Evolutionary conservation across 1,284 basidiomycete genomes (phyloP).

Genomic region (Puccinia horiana): DNA sequence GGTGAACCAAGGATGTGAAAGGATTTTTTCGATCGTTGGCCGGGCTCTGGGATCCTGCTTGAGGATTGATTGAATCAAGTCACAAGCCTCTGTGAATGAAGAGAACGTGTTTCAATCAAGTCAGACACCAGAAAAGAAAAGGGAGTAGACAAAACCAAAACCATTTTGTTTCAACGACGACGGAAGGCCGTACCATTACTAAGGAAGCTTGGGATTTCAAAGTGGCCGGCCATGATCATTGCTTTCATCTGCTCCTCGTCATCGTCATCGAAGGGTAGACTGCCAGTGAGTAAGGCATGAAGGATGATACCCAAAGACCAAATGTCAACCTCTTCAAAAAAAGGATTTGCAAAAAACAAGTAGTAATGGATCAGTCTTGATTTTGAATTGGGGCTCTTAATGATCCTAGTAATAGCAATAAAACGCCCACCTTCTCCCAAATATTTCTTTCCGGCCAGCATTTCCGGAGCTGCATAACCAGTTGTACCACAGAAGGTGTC

Average conservation of each 20-base stretch:
- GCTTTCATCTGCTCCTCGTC: conserved; percentile 85
- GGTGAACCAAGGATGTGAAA: conserved; percentile 90
- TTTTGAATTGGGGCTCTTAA: no score
- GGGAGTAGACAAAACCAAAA: conserved; percentile 7
- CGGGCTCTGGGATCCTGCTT: conserved; percentile 75
- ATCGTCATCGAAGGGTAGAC: conserved; percentile 94
- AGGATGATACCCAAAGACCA: conserved; percentile 99
- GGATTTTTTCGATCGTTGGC: conserved; percentile 77
- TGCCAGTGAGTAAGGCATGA: conserved; percentile 84
- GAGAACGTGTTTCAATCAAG: not conserved
- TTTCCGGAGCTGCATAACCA: conserved; percentile 97
- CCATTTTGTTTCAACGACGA: conserved; percentile 49
- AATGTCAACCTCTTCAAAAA: conserved; percentile 87
- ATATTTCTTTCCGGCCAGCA: conserved; percentile 87
- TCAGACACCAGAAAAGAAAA: not conserved
- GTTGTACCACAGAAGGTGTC: conserved; percentile 97
- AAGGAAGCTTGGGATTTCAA: conserved; percentile 87
- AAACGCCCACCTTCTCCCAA: conserved; percentile 70
- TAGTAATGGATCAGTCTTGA: no score
- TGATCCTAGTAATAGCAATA: no score
- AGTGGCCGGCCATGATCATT: conserved; percentile 82
- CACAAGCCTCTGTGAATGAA: conserved; percentile 72
- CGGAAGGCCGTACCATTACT: conserved; percentile 68
- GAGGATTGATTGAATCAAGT: conserved; percentile 77
- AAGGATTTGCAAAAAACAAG: conserved; percentile 85